Conservation (phyloP, 169 alveolate genomes). For the Condylostoma magnum region DNA sequence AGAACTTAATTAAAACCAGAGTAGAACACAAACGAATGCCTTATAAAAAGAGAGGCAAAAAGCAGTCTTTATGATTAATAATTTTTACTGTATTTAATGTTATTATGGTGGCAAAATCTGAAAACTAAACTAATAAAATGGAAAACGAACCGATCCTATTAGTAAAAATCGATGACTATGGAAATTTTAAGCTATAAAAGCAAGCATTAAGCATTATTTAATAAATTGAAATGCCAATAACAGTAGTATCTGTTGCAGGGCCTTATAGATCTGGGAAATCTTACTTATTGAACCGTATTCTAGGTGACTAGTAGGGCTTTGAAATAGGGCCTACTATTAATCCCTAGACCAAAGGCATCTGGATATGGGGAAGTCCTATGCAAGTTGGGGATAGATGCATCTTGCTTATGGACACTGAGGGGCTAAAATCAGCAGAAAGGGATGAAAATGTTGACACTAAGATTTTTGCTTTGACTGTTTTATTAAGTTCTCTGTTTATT, state of each 20-base stretch:
- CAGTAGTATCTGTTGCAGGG: constrained; percentile 77
- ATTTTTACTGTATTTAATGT: too few species aligned
- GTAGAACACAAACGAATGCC: too few species aligned
- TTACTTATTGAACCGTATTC: constrained; percentile 70
- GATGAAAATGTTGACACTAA: constrained; percentile 71
- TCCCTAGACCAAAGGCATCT: constrained; percentile 84
- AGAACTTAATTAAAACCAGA: too few species aligned
- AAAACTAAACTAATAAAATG: not conserved
- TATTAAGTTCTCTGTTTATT: constrained; percentile 68
- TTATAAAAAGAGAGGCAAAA: too few species aligned
- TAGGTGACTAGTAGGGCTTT: constrained; percentile 69
- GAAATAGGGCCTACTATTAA: constrained; percentile 72
- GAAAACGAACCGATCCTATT: constrained; percentile 21
- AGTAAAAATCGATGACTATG: constrained; percentile 26
- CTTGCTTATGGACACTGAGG: constrained; percentile 80
- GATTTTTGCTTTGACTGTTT: constrained; percentile 63
- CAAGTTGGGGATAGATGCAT: constrained; percentile 53
- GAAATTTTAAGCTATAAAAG: constrained; percentile 23
- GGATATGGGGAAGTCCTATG: constrained; percentile 74
- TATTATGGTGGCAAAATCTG: too few species aligned
- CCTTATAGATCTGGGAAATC: constrained; percentile 83
- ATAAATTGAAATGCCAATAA: constrained; percentile 45
- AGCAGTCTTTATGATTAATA: too few species aligned
- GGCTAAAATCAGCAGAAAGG: constrained; percentile 76
- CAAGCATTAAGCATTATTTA: constrained; percentile 27